Base-by-base conservation (phyloP, 805 yeast genomes). In the Yamadazyma kitorensis region DNA sequence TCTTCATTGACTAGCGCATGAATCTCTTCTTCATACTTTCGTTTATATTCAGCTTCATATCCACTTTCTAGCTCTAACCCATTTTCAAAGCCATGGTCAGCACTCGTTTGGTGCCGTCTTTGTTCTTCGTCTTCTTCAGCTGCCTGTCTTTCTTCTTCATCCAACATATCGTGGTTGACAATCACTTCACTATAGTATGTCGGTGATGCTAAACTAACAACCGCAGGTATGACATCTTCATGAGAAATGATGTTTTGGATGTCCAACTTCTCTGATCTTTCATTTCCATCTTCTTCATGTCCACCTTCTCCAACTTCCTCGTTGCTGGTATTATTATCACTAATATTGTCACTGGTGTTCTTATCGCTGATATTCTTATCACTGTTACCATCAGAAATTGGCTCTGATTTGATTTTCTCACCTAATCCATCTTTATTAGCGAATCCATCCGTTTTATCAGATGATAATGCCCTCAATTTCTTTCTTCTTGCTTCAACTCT, bases 151-250 rank as follows among this genome's bases (percentile, higher is more conserved):
- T 16, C 18, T 3, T 29, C 32, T 13, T 21, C 24, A 12, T 30
- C 22, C 5, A 19, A 16, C 5, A 19, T 8, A n/a, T 15, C 25
- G n/a, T 29, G 20, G 20, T 29, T 29, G 4, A 29, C 15, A 4
- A 21, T 10, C 5, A 21, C 20, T 15, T 19, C 36, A 2, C 22
- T 24, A 13, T 26, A 35, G 12, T 13, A 33, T 16, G 28, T 20
- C 7, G 31, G 33, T 2, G 34, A 41, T 17, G 31, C 23, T 7
- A 34, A 21, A 21, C 33, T 34, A 9, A 19, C 22, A 11, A 20
- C 25, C 24, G 16, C 34, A 7, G 21, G 34, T 15, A 20, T 10
- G 16, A 27, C 33, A n/a, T 25, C 23, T 17, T 28, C 33, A 27
- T 27, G 29, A 15, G 17, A 27, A 5, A 31, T 24, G 9, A 23